These are phyloP conservation scores for Taphrina sp. DNA, from an alignment of 1,139 yeast species.

Conservation along the genomic window DNA sequence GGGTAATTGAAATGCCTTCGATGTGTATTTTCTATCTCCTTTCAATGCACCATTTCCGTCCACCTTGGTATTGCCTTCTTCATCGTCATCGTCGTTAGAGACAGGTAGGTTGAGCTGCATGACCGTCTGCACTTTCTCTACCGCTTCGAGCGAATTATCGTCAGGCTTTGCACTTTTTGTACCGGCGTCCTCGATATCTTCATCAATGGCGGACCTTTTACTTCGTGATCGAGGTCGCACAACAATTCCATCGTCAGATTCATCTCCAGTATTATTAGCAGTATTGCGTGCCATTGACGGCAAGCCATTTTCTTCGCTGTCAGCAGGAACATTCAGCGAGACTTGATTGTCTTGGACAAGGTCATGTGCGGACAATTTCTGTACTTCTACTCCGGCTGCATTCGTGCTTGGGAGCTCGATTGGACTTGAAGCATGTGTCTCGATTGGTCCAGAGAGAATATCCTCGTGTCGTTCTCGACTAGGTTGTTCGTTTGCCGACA, in stretches of 20 bases:
- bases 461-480: too few relatives aligned
- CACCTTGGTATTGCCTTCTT: conserved; percentile 57
- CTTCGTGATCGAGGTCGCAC: conserved; percentile 25
- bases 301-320: too few relatives aligned
- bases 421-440: too few relatives aligned
- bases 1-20: conserved; percentile 60
- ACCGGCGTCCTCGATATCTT: conserved; percentile 31
- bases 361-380: too few relatives aligned
- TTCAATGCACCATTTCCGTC: conserved; percentile 55
- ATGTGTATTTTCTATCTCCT: conserved; percentile 59
- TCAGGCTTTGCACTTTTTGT: neutral
- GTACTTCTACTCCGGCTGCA: too few relatives aligned
- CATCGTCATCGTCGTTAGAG: conserved; percentile 46
- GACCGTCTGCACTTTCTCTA: neutral
- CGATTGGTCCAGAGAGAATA: too few relatives aligned
- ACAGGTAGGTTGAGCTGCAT: neutral
- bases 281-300: too few relatives aligned
- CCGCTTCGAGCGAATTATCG: neutral
- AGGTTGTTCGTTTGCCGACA: too few relatives aligned
- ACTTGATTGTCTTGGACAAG: too few relatives aligned
- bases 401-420: too few relatives aligned
- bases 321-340: too few relatives aligned
- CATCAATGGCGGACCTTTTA: conserved; percentile 15
- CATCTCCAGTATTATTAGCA: conserved; percentile 40
- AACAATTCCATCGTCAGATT: conserved; percentile 11